Evolutionary conservation across 176 grass and related monocot genomes (phyloP), one percentile per base, ranked within the genome.

Genomic region (Eleusine coracana): DNA sequence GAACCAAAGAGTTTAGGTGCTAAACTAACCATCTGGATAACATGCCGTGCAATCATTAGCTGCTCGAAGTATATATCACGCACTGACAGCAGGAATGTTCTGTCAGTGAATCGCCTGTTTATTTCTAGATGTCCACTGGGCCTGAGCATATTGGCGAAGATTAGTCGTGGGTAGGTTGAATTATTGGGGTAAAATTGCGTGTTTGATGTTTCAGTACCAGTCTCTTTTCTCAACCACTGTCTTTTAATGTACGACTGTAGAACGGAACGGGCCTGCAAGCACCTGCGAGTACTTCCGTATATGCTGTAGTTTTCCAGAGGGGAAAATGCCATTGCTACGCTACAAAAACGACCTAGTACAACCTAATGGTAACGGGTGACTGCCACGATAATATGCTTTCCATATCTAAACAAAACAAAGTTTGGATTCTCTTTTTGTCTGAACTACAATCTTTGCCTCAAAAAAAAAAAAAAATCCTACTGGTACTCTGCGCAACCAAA

Each of bases 191-290:
- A 42, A 1, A 78, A 65, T 3, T 14, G 3, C 31, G 14, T 2
- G 16, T 13, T 66, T 2, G 14, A 65, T 34, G 62, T 15, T 21
- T 79, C 61, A n/a, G 5, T 12, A 11, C 77, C 18, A 2, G 31
- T 80, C 78, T 40, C 41, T 80, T 81, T 81, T 71, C 23, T 44
- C 38, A 71, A 71, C 51, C n/a, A 71, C 67, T 60, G 5, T 56
- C 5, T 55, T 37, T 80, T 27, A 67, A 37, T 66, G 66, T 23
- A 51, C 12, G 5, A 51, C 49, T 51, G 3, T 11, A 49, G 46
- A 49, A 49, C 46, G 46, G 10, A 49, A 49, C 14, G 12, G 14
- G 49, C 49, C 13, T 51, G 49, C 49, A 51, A 51, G 3, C 14
- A 51, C 14, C 49, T 11, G 44, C 44, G 7, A 46, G 44, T 46